A percentile compares a stretch with the other conserved stretches of the same genome.
These are phyloP conservation scores for Aphanoascus verrucosus DNA, from an alignment of 2,329 filamentous ascomycete species.

Conservation along the genomic window DNA sequence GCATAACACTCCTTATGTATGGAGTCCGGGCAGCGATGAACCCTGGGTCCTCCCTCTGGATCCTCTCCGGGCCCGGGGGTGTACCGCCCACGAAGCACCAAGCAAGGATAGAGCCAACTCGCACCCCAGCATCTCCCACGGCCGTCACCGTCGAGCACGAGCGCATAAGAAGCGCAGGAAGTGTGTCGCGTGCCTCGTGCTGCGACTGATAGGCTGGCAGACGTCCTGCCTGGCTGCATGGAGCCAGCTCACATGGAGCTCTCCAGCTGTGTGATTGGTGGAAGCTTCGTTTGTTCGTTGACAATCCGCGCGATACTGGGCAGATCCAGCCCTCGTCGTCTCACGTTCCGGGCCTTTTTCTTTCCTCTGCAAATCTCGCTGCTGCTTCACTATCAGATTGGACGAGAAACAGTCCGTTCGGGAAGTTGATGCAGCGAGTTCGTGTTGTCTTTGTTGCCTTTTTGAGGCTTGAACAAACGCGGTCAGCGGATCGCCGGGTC, in stretches of 20 bases:
- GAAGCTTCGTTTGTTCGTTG: background rate
- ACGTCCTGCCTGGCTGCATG: background rate
- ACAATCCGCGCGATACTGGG: background rate
- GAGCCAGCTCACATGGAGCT: conserved; percentile 11
- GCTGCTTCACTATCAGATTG: background rate
- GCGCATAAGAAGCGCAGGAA: background rate
- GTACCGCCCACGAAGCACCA: background rate
- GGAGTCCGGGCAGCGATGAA: background rate
- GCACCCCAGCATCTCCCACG: background rate
- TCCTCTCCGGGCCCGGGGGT: background rate
- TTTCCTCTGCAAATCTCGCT: background rate
- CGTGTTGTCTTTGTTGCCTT: background rate
- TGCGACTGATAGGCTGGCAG: conserved; percentile 18
- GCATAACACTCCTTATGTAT: background rate
- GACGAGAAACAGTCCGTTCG: too few relatives aligned
- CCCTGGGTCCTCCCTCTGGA: background rate
- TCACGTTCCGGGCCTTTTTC: background rate
- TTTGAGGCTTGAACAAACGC: background rate
- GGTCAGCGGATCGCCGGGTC: background rate
- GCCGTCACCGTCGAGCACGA: background rate
- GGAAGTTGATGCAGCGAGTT: too few relatives aligned
- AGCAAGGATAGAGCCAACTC: too few relatives aligned
- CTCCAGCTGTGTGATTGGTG: conserved; percentile 10
- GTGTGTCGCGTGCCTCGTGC: conserved; percentile 19
- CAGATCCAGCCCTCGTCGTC: too few relatives aligned